Base-by-base conservation (phyloP, 2,329 filamentous ascomycete species). In the Ceratocystis lukuohia region DNA sequence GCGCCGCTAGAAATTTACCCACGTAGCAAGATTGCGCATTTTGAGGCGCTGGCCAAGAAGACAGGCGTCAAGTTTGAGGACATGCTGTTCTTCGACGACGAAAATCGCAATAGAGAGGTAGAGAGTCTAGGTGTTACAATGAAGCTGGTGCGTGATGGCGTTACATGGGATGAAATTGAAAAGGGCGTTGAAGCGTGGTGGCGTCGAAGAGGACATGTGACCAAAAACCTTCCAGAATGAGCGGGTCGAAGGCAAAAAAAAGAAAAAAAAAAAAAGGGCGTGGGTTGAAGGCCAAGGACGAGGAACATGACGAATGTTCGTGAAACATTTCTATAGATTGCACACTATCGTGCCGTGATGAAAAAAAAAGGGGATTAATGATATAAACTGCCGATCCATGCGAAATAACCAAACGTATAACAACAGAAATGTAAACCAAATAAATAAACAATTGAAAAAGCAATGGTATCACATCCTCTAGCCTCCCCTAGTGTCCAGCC, bases 11-110 rank as follows among this genome's bases (percentile, higher is more conserved):
- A 88, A 76, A 87, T 88, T 67, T 88, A 88, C 71, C 91, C 92
- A 0, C 85, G 85, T 1, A 87, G 80, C 73, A 97, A 97, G 80
- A 87, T 88, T n/a, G 83, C 84, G 69, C 93, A 97, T 76, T 95
- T 97, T 71, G 81, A 86, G 72, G 79, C 82, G 4, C 79, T 97
- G 70, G 83, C 88, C 8, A 83, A 86, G 73, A 80, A 84, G 66
- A 91, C 88, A 15, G 85, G 85, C 1, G 75, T 96, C 2, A 77
- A 79, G 5, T 96, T 84, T 72, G 82, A 88, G 69, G 90, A 96
- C 61, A 96, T 97, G 87, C 74, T 97, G 44, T 97, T 97, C 75
- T 97, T 97, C 70, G 93, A 97, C 71, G 93, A 97, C 71, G 93
- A 97, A 81, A 80, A 81, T 64, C 78, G 93, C 68, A 97, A 97